A percentile compares a stretch with the other conserved stretches of the same genome.
Evolutionary conservation across 331 rosid species (phyloP).

Genomic region (Prunus yedoensis): DNA sequence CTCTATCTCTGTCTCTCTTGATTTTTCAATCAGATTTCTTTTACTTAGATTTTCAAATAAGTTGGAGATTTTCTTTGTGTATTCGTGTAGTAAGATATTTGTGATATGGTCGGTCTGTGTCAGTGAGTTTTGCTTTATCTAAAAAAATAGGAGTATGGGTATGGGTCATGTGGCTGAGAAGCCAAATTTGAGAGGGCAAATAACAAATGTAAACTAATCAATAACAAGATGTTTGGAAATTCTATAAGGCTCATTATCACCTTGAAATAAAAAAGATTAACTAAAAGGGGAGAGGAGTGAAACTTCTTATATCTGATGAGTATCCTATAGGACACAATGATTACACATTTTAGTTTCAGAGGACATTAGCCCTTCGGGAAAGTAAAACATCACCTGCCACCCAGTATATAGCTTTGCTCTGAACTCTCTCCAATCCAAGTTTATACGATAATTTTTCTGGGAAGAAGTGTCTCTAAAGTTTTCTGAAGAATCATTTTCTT

Average conservation of each 20-base stretch:
- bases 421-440: conserved; percentile 88
- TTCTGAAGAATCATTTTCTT: conserved; percentile 56
- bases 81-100: neutral
- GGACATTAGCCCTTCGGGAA: conserved; percentile 15
- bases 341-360: neutral
- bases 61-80: neutral
- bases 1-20: neutral
- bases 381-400: conserved; percentile 66
- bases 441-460: conserved; percentile 43
- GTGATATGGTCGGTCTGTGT: neutral
- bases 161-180: neutral
- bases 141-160: neutral
- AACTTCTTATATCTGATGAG: neutral
- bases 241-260: neutral
- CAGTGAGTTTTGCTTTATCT: neutral
- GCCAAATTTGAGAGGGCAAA: neutral
- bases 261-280: neutral
- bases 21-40: too few species aligned
- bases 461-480: conserved; percentile 43
- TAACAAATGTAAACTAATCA: neutral
- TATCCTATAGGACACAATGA: neutral
- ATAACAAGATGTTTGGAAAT: neutral
- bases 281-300: neutral
- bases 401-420: conserved; percentile 72
- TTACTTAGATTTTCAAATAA: neutral